Conservation (phyloP, 495 filamentous ascomycete species). For the Darksidea phi region DNA sequence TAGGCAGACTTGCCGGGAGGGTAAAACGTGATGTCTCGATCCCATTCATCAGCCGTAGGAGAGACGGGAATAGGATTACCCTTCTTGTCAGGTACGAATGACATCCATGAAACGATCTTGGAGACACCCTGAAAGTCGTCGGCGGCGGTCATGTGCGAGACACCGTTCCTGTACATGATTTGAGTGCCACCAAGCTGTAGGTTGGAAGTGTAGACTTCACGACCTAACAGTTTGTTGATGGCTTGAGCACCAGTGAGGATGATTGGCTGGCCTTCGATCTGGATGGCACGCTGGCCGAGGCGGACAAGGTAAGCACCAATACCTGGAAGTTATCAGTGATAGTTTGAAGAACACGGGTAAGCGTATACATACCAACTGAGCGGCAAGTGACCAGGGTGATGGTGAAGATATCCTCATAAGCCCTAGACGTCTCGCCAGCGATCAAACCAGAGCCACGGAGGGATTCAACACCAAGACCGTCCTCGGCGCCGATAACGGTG, state of each 20-base stretch:
- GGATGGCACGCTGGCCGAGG: constrained; percentile 94
- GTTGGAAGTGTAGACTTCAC: constrained; percentile 98
- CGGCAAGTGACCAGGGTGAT: constrained; percentile 97
- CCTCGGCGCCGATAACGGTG: constrained; percentile 89
- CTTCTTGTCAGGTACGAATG: constrained; percentile 93
- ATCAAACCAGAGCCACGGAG: constrained; percentile 96
- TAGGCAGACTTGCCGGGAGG: constrained; percentile 87
- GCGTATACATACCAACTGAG: constrained; percentile 68
- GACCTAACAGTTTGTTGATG: constrained; percentile 96
- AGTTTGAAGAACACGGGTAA: background rate
- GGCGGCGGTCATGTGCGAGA: constrained; percentile 96
- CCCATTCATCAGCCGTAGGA: constrained; percentile 83
- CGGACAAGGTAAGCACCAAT: constrained; percentile 98
- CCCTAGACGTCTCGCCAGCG: constrained; percentile 92
- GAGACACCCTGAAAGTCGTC: constrained; percentile 97
- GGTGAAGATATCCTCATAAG: constrained; percentile 99
- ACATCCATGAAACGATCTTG: constrained; percentile 98
- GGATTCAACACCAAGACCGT: constrained; percentile 97
- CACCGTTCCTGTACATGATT: constrained; percentile 99
- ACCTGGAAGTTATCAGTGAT: constrained; percentile 48
- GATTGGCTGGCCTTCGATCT: constrained; percentile 98
- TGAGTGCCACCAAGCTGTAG: constrained; percentile 97
- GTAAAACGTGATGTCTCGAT: constrained; percentile 82
- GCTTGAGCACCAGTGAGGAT: constrained; percentile 97
- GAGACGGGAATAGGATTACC: constrained; percentile 83